Conservation (phyloP, 202 grass and related monocot species). For the Miscanthus sacchariflorus region DNA sequence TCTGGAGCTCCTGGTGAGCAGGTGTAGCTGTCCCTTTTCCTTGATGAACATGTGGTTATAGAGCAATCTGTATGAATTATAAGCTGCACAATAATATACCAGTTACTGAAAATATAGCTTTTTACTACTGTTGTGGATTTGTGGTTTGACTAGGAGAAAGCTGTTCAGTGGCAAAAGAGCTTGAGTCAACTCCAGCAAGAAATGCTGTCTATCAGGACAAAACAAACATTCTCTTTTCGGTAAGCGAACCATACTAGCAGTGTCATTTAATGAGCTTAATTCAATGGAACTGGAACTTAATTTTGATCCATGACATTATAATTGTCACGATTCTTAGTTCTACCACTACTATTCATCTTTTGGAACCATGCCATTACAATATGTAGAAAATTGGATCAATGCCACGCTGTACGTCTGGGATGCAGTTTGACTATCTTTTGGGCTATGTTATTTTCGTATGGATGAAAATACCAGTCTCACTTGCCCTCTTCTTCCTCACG, state of each 20-base stretch:
- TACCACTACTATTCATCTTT: too few species aligned
- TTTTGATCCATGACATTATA: neutral
- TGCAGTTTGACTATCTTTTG: too few species aligned
- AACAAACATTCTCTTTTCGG: conserved; percentile 99
- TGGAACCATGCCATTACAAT: too few species aligned
- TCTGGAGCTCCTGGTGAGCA: neutral
- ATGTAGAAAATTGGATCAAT: too few species aligned
- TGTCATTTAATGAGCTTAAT: neutral
- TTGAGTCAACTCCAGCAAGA: conserved; percentile 77
- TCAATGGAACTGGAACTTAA: neutral
- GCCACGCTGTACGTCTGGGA: too few species aligned
- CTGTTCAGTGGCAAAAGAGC: conserved; percentile 95
- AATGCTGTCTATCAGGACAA: conserved; percentile 99
- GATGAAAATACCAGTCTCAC: too few species aligned
- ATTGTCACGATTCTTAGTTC: too few species aligned
- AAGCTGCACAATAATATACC: conserved; percentile 6
- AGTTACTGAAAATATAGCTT: conserved; percentile 22
- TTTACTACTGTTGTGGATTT: conserved; percentile 44
- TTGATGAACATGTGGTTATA: conserved; percentile 16
- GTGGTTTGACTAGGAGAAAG: conserved; percentile 79
- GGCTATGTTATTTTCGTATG: too few species aligned
- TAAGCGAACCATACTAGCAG: conserved; percentile 47
- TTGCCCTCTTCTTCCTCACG: too few species aligned
- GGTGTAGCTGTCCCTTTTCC: conserved; percentile 11
- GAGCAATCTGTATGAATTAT: neutral